Percentiles rank a stretch among this genome's conserved stretches.
Evolutionary conservation across 1,284 basidiomycete genomes (phyloP).

Genomic region (Cryptococcus jaspeensis): DNA sequence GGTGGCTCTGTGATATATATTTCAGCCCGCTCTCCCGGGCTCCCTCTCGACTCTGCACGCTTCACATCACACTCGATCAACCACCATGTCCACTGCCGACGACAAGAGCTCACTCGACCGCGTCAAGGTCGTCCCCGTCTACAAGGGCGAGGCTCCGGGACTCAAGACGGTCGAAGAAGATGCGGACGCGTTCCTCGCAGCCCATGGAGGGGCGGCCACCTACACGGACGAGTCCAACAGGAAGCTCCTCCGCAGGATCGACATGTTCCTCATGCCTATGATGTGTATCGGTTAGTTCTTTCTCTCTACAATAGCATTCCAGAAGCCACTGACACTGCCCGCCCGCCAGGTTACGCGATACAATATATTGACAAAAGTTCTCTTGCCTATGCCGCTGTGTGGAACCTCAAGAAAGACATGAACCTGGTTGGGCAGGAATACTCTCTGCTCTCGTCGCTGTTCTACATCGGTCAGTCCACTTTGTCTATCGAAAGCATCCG

Average conservation of each 20-base stretch:
- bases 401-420: constrained; percentile 4
- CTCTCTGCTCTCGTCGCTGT: constrained; percentile 6
- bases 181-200: constrained; percentile 4
- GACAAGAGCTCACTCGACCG: constrained; percentile 3
- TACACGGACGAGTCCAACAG: constrained; percentile 9
- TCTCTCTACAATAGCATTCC: neutral
- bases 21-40: too few species aligned
- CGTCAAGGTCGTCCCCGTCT: neutral
- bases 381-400: constrained; percentile 6
- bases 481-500: neutral
- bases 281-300: constrained; percentile 7
- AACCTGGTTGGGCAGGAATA: constrained; percentile 4
- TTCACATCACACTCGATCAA: neutral
- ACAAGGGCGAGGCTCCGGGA: neutral
- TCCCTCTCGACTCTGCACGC: too few species aligned
- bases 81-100: constrained; percentile 1
- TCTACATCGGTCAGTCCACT: constrained; percentile 5
- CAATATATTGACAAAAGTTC: constrained; percentile 9
- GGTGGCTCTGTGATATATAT: too few species aligned
- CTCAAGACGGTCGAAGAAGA: constrained; percentile 2
- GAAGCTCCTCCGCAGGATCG: constrained; percentile 8
- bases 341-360: neutral
- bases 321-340: too few species aligned
- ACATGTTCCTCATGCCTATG: constrained; percentile 8
- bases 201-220: neutral